Evolutionary conservation across 148 eudicot genomes (phyloP), one percentile per base, ranked within the genome.

Genomic region (Fagopyrum esculentum): DNA sequence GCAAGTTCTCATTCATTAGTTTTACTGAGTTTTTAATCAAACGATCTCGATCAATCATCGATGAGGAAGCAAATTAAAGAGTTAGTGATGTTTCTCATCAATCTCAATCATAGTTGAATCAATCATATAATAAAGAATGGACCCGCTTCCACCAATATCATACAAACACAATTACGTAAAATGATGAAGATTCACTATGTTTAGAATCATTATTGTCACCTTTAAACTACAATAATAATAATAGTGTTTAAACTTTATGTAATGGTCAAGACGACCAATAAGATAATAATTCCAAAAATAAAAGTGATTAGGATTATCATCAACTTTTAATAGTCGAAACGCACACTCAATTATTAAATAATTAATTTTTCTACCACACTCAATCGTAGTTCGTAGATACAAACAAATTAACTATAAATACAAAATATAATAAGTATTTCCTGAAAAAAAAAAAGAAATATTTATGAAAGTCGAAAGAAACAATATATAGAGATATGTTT

Each of bases 201-300:
- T 13, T 66, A 9, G 59, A n/a, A n/a, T 54, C 59, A 54, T 54
- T 54, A 3, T 54, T 3, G 17, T 16, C 19, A 54, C 59, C 59
- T 54, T 54, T 54, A 13, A 54, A 2, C 0, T 56, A n/a, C 26
- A 16, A 15, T 1, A 5, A 5, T 13, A 64, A 3, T 40, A 40
- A 66, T 40, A 66, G 44, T 66, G 71, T 66, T 66, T 12, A 13
- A 43, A 66, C 71, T 66, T 66, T 66, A 66, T 13, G 9, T 35
- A 40, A 13, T 35, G 71, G 71, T 43, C 9, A 66, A 35, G n/a
- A 66, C 11, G 47, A 66, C 16, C 15, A 66, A 40, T 13, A 66
- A 12, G 71, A 66, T 66, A 57, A 57, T 22, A 9, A 57, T 57
- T 19, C 30, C 9, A 19, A 15, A 52, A 15, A 35, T 35, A 35